A percentile compares a stretch with the other conserved stretches of the same genome.
These are phyloP conservation scores for Pythium dissotocum DNA, from an alignment of 352 stramenopile genomes.

Conservation along the genomic window DNA sequence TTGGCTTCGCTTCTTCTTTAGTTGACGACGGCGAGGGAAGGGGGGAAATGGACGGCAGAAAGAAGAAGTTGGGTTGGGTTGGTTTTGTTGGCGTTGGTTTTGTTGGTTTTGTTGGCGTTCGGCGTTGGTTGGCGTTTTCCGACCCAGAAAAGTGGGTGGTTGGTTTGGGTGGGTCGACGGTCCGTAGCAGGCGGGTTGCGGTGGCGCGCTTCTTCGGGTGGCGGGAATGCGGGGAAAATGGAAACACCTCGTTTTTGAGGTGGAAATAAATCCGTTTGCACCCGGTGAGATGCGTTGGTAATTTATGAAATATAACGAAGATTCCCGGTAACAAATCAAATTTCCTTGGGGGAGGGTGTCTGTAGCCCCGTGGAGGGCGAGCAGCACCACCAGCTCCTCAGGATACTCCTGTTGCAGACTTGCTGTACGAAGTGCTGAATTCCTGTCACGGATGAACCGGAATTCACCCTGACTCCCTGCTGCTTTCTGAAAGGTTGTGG, in stretches of 20 bases:
- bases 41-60: neutral
- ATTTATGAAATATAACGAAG: too few species aligned
- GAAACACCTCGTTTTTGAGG: slow-evolving; percentile 1
- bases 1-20: neutral
- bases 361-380: too few species aligned
- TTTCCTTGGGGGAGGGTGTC: too few species aligned
- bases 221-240: neutral
- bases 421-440: too few species aligned
- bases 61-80: neutral
- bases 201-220: neutral
- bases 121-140: neutral
- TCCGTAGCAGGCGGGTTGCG: neutral
- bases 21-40: neutral
- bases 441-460: too few species aligned
- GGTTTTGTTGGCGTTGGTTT: neutral
- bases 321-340: too few species aligned
- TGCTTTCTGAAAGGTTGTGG: too few species aligned
- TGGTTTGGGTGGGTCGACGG: neutral
- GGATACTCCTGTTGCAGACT: too few species aligned
- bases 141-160: neutral
- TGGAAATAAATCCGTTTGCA: neutral
- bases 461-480: too few species aligned
- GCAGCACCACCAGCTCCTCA: too few species aligned
- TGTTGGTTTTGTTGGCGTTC: slow-evolving; percentile 1
- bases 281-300: too few species aligned